Evolutionary conservation across 495 filamentous ascomycete species (phyloP).

Genomic region (Thozetella sp.): DNA sequence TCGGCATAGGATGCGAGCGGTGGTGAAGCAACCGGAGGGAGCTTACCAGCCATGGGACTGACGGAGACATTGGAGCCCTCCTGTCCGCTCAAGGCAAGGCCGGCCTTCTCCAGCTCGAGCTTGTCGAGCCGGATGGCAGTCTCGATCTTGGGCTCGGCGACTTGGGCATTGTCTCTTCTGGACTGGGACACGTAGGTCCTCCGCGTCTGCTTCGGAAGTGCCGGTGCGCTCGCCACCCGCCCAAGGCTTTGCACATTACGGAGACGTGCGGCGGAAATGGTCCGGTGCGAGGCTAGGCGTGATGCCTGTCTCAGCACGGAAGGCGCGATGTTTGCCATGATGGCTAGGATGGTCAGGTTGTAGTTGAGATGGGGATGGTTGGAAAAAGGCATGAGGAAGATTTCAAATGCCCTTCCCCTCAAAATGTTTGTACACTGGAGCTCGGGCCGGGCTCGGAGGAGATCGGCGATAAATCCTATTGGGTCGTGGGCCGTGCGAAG

Average conservation of each 20-base stretch:
- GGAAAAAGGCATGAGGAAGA: constrained; percentile 8
- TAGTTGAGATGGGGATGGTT: constrained; percentile 2
- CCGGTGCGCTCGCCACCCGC: constrained; percentile 35
- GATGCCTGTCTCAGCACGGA: constrained; percentile 78
- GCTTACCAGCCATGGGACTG: constrained; percentile 75
- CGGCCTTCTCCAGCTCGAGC: constrained; percentile 77
- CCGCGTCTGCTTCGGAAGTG: constrained; percentile 24
- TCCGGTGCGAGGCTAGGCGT: constrained; percentile 61
- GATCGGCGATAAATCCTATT: neutral
- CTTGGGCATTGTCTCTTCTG: constrained; percentile 76
- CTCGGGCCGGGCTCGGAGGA: neutral
- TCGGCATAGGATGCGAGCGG: neutral
- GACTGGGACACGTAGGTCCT: constrained; percentile 85
- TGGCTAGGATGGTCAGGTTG: constrained; percentile 10
- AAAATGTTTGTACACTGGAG: neutral
- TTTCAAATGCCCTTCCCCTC: neutral
- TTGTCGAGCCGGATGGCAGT: constrained; percentile 83
- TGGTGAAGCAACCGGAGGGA: neutral
- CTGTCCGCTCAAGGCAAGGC: constrained; percentile 61
- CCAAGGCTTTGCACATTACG: constrained; percentile 43
- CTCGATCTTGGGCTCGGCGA: constrained; percentile 62
- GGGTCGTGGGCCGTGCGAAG: no score
- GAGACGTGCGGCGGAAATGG: constrained; percentile 45
- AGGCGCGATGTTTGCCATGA: constrained; percentile 74
- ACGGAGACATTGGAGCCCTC: constrained; percentile 54